Conservation (phyloP, 2,329 filamentous ascomycete species). For the Scedosporium dehoogii region DNA sequence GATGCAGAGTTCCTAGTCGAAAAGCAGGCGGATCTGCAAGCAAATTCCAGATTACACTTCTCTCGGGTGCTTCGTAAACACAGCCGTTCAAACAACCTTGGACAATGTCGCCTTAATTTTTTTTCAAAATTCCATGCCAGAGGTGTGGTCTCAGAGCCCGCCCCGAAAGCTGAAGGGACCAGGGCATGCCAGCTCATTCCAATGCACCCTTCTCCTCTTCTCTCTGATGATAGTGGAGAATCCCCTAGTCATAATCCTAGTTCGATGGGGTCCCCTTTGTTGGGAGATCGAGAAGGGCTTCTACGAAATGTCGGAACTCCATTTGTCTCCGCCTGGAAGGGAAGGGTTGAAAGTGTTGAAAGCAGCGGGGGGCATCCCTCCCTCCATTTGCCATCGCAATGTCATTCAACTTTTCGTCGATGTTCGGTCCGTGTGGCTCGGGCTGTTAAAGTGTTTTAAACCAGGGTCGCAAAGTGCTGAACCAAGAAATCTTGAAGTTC, state of each 20-base stretch:
- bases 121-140: too few species aligned
- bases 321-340: too few species aligned
- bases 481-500: neutral
- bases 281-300: too few species aligned
- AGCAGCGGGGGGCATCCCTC: neutral
- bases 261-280: too few species aligned
- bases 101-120: too few species aligned
- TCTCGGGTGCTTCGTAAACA: neutral
- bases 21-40: neutral
- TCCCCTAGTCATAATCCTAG: too few species aligned
- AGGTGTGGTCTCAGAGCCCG: too few species aligned
- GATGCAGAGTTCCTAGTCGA: neutral
- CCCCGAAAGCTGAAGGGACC: too few species aligned
- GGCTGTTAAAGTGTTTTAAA: neutral
- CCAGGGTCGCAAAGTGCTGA: neutral
- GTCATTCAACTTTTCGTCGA: neutral
- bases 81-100: neutral
- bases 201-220: too few species aligned
- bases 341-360: neutral
- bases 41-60: neutral
- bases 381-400: neutral
- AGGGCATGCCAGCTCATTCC: too few species aligned
- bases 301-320: too few species aligned
- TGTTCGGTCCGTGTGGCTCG: neutral
- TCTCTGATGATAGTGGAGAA: too few species aligned